Percentiles rank a stretch among this genome's conserved stretches.
Conservation (phyloP, 192 early-diverging fungal genomes). For the Entophlyctis helioformis region DNA sequence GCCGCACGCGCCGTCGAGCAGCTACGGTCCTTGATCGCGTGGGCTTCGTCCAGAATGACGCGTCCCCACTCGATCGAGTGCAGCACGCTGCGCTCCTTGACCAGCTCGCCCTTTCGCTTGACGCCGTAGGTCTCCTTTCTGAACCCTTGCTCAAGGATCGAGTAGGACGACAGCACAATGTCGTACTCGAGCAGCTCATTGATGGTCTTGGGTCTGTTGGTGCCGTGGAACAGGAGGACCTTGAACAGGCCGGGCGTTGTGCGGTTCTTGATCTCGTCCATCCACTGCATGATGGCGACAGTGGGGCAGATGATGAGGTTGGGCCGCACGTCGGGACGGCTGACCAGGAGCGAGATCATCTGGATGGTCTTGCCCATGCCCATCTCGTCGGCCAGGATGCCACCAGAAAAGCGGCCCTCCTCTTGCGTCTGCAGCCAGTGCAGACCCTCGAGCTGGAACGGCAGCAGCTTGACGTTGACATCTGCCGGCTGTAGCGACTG, state of each 20-base stretch:
- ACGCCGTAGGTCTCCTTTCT: slow-evolving; percentile 62
- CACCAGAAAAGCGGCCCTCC: slow-evolving; percentile 31
- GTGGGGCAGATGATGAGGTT: slow-evolving; percentile 81
- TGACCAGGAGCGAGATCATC: slow-evolving; percentile 64
- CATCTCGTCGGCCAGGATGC: slow-evolving; percentile 76
- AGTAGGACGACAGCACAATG: slow-evolving; percentile 53
- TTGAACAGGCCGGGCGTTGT: slow-evolving; percentile 49
- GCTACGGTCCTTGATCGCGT: slow-evolving; percentile 81
- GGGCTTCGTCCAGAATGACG: slow-evolving; percentile 72
- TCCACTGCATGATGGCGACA: slow-evolving; percentile 85
- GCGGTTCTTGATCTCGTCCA: slow-evolving; percentile 54
- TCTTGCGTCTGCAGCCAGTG: slow-evolving; percentile 79
- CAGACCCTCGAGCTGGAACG: slow-evolving; percentile 81
- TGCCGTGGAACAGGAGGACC: slow-evolving; percentile 64
- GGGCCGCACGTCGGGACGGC: slow-evolving; percentile 45
- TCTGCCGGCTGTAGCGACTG: slow-evolving; percentile 65
- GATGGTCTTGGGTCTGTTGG: slow-evolving; percentile 29
- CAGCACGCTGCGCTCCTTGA: slow-evolving; percentile 52
- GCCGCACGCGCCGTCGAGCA: slow-evolving; percentile 75
- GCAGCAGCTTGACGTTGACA: slow-evolving; percentile 63
- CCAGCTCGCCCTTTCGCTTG: slow-evolving; percentile 44
- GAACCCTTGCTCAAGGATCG: slow-evolving; percentile 62
- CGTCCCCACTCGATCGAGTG: slow-evolving; percentile 73
- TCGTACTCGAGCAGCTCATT: slow-evolving; percentile 57
- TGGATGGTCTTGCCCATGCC: slow-evolving; percentile 88